Base-by-base conservation (phyloP, 768 basidiomycete genomes). In the Leccinum aurantiacum region DNA sequence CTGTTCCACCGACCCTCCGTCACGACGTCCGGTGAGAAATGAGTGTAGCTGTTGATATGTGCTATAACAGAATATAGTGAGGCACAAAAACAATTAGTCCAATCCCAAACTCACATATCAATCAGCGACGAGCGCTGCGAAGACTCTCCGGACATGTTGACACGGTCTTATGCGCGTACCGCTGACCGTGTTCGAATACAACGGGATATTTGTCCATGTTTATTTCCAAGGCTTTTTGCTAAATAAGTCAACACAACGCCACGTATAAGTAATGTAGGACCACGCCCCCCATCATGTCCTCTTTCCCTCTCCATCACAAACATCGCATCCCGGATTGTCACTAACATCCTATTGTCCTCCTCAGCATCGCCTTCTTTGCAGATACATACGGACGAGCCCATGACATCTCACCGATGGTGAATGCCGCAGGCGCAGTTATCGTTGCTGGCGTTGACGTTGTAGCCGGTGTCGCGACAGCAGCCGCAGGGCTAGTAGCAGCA, bases 221-320 rank as follows among this genome's bases (percentile, higher is more conserved):
- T 61, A 59, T 65, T 70, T 60, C 25, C 50, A 58, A 70, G 19
- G 69, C 59, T 52, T 52, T 22, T 72, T 62, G 67, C 60, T 35
- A 70, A 62, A 72, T 44, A 65, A 4, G n/a, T 22, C 14, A 53
- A 72, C 60, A 66, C 52, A 63, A 60, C 55, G 33, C 59, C n/a
- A 31, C 10, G 31, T 31, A 31, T 31, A 11, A 31, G 31, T 31
- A 31, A 11, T 11, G 10, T 31, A 11, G 31, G 10, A 31, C 10
- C 6, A 25, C 25, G 25, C 6, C 25, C 29, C 27, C 87, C 91
- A 27, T 91, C 92, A 71, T 94, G 91, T 6, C 90, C 91, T 51
- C 85, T 76, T 73, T 94, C 91, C 66, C 84, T 88, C 71, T 91
- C 89, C 58, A 95, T 78, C 10, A 91, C 91, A 72, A 94, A 95